Evolutionary conservation across 2,329 filamentous ascomycete genomes (phyloP), one percentile per base, ranked within the genome.

Genomic region (Nemania sp.): DNA sequence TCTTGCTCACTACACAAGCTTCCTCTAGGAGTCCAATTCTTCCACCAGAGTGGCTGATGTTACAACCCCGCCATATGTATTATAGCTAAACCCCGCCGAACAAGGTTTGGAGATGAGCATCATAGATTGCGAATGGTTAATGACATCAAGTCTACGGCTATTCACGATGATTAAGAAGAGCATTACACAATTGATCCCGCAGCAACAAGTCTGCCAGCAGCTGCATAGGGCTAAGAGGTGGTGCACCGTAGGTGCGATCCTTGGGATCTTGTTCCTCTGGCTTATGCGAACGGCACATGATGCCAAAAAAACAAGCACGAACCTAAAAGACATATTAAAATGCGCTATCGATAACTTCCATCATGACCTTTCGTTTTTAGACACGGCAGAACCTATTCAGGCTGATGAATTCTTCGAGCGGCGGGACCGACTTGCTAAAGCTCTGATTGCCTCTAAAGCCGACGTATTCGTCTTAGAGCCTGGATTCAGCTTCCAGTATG

Each of bases 381-480:
- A 86, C 13, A 71, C 75, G 2, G 86, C 85, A 1, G 71, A 77
- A 2, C 84, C 85, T 1, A 86, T 88, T 38, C 69, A 79, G 1
- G 67, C 83, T 0, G 77, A 80, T 0, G 88, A 90, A 69, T 90
- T 87, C 70, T 76, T 89, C 3, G 73, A 82, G 20, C 84, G 88
- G 1, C 81, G 88, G 11, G 82, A 89, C 64, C 82, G 83, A n/a
- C 80, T 90, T 1, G 88, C 88, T 0, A 74, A 78, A 64, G 88
- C 88, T 8, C 77, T 90, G n/a, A 79, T 81, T 11, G 78, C 77
- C 0, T 85, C 87, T 49, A 79, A 77, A 1, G 77, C 85, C 1
- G 87, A 89, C 75, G 88, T 87, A 0, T 90, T 90, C 70, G 80
- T 89, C 1, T 80, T 89, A 1, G 89, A 91, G 73, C 89, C 89